A percentile compares a stretch with the other conserved stretches of the same genome.
Evolutionary conservation across 208 protist genomes (phyloP).

Genomic region (Trypanosoma conorhini): DNA sequence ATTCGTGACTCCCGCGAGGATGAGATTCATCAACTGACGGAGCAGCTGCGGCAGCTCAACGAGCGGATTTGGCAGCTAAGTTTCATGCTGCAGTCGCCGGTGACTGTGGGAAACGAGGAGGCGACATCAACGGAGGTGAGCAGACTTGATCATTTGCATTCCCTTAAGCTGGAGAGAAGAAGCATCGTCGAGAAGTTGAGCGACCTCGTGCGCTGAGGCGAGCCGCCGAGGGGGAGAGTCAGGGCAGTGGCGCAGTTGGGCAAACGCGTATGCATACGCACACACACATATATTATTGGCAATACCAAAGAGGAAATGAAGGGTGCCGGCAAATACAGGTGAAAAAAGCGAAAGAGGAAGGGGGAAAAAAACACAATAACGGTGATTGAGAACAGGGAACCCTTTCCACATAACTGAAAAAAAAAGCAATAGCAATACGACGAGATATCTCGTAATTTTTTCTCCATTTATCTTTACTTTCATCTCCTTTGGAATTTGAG

Average conservation of each 20-base stretch:
- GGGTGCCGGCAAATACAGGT: no score
- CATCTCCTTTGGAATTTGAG: no score
- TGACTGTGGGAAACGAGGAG: neutral
- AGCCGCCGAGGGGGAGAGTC: no score
- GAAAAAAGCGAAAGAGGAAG: neutral
- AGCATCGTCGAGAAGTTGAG: constrained; percentile 52
- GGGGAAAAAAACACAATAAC: no score
- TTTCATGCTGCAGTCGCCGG: constrained; percentile 32
- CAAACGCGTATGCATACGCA: no score
- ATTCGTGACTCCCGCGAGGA: constrained; percentile 66
- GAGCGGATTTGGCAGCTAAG: constrained; percentile 81
- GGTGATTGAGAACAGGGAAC: neutral
- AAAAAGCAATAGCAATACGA: no score
- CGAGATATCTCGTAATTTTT: no score
- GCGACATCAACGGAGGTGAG: neutral
- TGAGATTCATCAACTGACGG: constrained; percentile 72
- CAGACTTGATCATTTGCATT: constrained; percentile 26
- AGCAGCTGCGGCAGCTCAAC: constrained; percentile 69
- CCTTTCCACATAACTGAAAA: no score
- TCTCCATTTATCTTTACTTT: no score
- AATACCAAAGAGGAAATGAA: no score
- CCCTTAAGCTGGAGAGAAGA: constrained; percentile 46
- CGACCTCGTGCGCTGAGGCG: constrained; percentile 36
- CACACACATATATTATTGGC: no score
- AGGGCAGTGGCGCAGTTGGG: no score